These are phyloP conservation scores for Atkinsonella hypoxylon DNA, from an alignment of 2,329 filamentous ascomycete species.

Conservation along the genomic window DNA sequence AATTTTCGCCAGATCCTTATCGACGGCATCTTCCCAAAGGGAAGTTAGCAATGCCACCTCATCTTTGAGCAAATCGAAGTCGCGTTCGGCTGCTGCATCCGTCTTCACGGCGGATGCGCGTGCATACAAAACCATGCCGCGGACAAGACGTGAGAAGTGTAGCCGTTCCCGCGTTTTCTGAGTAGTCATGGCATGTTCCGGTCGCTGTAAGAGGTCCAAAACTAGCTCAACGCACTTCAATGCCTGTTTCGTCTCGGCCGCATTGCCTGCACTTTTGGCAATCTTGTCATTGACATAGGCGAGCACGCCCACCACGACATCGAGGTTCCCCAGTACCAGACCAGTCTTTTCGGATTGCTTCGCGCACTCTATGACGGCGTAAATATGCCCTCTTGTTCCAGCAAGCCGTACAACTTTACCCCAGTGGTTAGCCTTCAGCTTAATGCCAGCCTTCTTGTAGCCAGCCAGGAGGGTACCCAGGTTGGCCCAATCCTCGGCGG, in stretches of 20 bases:
- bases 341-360: constrained; percentile 34
- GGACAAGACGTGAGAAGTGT: constrained; percentile 16
- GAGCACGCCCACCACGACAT: constrained; percentile 23
- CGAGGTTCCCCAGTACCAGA: constrained; percentile 28
- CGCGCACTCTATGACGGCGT: constrained; percentile 37
- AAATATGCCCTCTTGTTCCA: constrained; percentile 28
- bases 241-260: constrained; percentile 27
- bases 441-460: constrained; percentile 29
- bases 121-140: constrained; percentile 20
- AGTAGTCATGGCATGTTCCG: constrained; percentile 22
- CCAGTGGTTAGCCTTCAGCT: constrained; percentile 22
- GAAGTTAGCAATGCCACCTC: constrained; percentile 16
- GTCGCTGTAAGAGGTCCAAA: constrained; percentile 35
- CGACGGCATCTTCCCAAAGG: constrained; percentile 14
- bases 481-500: constrained; percentile 38
- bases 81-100: constrained; percentile 13
- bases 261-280: constrained; percentile 22
- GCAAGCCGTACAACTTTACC: constrained; percentile 30
- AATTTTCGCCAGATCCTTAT: constrained; percentile 11
- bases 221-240: constrained; percentile 34
- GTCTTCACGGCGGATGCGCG: constrained; percentile 16
- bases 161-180: constrained; percentile 10
- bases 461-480: constrained; percentile 40
- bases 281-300: constrained; percentile 25
- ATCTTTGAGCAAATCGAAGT: constrained; percentile 16